Conservation (phyloP, 2,329 filamentous ascomycete genomes). For the Microcyclospora tardicrescens region DNA sequence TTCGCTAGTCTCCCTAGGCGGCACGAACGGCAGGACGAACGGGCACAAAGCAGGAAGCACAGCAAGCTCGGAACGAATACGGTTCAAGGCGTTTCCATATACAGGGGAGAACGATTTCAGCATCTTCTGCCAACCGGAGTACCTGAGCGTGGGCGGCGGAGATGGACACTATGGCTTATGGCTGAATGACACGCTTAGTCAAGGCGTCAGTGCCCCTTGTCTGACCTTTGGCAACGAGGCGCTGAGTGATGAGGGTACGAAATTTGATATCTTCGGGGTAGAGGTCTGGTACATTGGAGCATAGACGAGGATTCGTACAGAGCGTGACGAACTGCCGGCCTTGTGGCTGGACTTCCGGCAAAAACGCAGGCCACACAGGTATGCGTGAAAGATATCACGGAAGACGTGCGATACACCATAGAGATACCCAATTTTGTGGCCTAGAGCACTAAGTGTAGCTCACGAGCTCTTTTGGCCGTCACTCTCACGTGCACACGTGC, state of each 20-base stretch:
- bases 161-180: slow-evolving; percentile 89
- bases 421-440: too few species aligned
- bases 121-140: slow-evolving; percentile 80
- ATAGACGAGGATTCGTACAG: slow-evolving; percentile 5
- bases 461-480: too few species aligned
- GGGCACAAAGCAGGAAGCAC: slow-evolving; percentile 11
- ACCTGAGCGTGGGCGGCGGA: slow-evolving; percentile 70
- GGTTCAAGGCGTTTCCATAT: slow-evolving; percentile 96
- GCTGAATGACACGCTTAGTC: slow-evolving; percentile 75
- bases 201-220: slow-evolving; percentile 70
- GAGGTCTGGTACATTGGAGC: slow-evolving; percentile 87
- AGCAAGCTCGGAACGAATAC: slow-evolving; percentile 58
- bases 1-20: slow-evolving; percentile 15
- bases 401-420: too few species aligned
- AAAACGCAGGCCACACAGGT: too few species aligned
- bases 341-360: too few species aligned
- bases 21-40: slow-evolving; percentile 7
- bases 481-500: too few species aligned
- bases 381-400: too few species aligned
- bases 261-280: slow-evolving; percentile 81
- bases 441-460: too few species aligned
- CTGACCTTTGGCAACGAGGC: slow-evolving; percentile 92
- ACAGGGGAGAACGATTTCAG: slow-evolving; percentile 94
- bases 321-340: not conserved
- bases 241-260: slow-evolving; percentile 80